A percentile compares a stretch with the other conserved stretches of the same genome.
These are phyloP conservation scores for Hirsutella thompsonii DNA, from an alignment of 2,329 filamentous ascomycete species.

Conservation along the genomic window DNA sequence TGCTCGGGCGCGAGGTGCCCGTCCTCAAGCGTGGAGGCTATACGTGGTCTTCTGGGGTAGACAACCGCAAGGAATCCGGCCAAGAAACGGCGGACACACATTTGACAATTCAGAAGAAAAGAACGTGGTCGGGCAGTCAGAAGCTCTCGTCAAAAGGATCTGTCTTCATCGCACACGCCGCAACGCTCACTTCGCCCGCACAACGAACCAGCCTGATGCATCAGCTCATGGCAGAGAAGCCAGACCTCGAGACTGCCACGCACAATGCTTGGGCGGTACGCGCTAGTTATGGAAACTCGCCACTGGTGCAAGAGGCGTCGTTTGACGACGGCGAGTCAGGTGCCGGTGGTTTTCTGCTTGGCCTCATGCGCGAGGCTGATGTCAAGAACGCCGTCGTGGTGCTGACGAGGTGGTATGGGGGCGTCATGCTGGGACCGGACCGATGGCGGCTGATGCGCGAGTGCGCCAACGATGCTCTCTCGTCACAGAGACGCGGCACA, in stretches of 20 bases:
- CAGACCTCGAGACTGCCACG: conserved; percentile 36
- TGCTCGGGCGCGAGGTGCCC: conserved; percentile 61
- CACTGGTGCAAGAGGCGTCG: conserved; percentile 33
- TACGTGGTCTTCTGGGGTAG: conserved; percentile 17
- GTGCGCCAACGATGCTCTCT: conserved; percentile 40
- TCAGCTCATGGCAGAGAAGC: conserved; percentile 33
- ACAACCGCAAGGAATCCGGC: not conserved
- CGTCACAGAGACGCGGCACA: conserved; percentile 30
- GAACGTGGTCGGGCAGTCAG: conserved; percentile 37
- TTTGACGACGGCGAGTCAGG: conserved; percentile 51
- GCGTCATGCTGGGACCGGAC: conserved; percentile 47
- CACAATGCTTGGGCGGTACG: conserved; percentile 44
- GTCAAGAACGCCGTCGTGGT: conserved; percentile 41
- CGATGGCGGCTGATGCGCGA: conserved; percentile 50
- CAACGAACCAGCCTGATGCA: conserved; percentile 31
- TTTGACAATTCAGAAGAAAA: conserved; percentile 9
- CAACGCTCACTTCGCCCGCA: conserved; percentile 21
- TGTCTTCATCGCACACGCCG: conserved; percentile 42
- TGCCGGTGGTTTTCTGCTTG: conserved; percentile 42
- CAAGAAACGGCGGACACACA: conserved; percentile 6
- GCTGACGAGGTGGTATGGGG: conserved; percentile 50
- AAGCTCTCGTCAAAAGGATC: conserved; percentile 39
- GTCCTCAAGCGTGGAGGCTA: conserved; percentile 73
- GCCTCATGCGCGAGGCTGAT: conserved; percentile 36
- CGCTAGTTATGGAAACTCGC: conserved; percentile 22